A percentile compares a stretch with the other conserved stretches of the same genome.
Conservation (phyloP, 371 early-diverging fungal genomes). For the Coemansia sp. region DNA sequence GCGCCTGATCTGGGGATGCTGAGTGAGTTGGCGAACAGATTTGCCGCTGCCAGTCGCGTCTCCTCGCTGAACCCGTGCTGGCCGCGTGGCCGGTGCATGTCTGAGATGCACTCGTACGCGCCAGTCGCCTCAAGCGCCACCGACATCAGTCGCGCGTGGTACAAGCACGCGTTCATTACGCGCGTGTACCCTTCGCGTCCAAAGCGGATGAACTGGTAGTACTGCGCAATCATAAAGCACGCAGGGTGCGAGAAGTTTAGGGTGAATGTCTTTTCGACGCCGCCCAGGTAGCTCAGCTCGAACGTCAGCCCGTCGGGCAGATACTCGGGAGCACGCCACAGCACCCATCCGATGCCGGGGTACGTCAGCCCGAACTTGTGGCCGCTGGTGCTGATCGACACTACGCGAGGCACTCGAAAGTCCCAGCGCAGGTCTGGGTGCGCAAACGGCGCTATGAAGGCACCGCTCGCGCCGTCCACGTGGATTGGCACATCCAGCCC, state of each 20-base stretch:
- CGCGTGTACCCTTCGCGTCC: constrained; percentile 64
- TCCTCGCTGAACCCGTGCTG: constrained; percentile 41
- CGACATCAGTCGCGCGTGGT: constrained; percentile 60
- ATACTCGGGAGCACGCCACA: constrained; percentile 62
- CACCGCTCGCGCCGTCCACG: constrained; percentile 78
- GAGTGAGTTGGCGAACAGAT: constrained; percentile 12
- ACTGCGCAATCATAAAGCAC: constrained; percentile 67
- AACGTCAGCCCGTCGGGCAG: constrained; percentile 69
- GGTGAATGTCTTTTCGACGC: constrained; percentile 64
- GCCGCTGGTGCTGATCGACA: constrained; percentile 69
- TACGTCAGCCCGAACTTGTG: constrained; percentile 80
- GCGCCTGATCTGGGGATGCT: constrained; percentile 6
- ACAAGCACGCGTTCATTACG: constrained; percentile 57
- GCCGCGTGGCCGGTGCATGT: constrained; percentile 56
- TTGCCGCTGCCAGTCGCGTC: constrained; percentile 27
- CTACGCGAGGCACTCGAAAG: constrained; percentile 67
- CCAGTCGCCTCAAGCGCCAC: constrained; percentile 57
- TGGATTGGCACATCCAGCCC: constrained; percentile 70
- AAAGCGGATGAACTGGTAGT: constrained; percentile 72
- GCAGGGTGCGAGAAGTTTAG: constrained; percentile 71
- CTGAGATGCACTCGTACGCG: constrained; percentile 61
- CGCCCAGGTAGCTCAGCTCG: constrained; percentile 66
- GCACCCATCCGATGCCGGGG: constrained; percentile 70
- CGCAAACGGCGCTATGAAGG: constrained; percentile 77
- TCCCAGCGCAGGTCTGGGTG: constrained; percentile 71